Base-by-base conservation (phyloP, 2,329 filamentous ascomycete genomes). In the Fusarium udum region DNA sequence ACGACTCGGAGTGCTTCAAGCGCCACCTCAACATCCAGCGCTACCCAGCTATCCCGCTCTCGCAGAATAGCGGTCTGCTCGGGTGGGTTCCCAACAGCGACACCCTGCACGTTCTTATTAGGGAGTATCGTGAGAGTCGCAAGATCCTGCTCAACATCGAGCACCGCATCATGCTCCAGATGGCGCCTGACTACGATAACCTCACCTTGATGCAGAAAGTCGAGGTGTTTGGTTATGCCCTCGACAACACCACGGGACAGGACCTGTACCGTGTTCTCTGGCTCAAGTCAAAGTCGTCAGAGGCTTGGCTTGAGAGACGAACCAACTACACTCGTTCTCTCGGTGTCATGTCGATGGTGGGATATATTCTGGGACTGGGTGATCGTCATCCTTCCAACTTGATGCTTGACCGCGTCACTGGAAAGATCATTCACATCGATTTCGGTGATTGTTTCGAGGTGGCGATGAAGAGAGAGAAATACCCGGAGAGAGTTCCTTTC, bases 331-430 rank as follows among this genome's bases (percentile, higher is more conserved):
- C 96, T 24, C 92, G 96, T 65, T 98, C 95, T 3, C 87, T 99
- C 4, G 96, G 94, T 77, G 96, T 99, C 78, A 99, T 99, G 96
- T 98, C 95, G n/a, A 99, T 99, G 95, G 96, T 98, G n/a, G 96
- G 96, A 72, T 99, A 99, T 82, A 98, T 99, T 74, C 90, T 99
- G 28, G 97, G 96, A 68, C 87, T 99, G 20, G 96, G 96, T 61
- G 96, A 99, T 84, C 92, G 97, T 53, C 96, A 99, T 84, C 97
- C 97, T 42, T 98, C 95, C 69, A 99, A 99, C 82, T 85, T 99
- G 79, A 97, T 99, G 92, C 92, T 99, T 45, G 96, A 99, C 82
- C 92, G 95, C 43, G 91, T 97, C 69, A 98, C 95, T 2, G 96
- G 96, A 80, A 97, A 97, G 85, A 96, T 99, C 72, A 92, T 99